A percentile compares a stretch with the other conserved stretches of the same genome.
These are phyloP conservation scores for Bipolaris zeicola DNA, from an alignment of 2,329 filamentous ascomycete species.

Conservation along the genomic window DNA sequence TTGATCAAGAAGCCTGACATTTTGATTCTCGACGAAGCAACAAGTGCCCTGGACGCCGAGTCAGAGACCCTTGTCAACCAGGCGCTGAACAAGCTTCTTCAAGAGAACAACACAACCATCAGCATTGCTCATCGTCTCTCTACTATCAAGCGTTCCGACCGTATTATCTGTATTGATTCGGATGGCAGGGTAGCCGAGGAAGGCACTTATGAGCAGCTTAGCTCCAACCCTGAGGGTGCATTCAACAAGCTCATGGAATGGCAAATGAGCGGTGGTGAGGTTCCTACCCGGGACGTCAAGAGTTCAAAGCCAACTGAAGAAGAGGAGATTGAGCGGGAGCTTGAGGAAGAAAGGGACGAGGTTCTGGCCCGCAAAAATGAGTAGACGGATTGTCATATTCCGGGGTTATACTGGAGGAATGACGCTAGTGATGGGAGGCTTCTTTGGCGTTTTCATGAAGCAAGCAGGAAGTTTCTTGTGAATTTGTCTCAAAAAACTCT, in stretches of 20 bases:
- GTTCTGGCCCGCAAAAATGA: conserved; percentile 32
- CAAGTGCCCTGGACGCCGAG: conserved; percentile 93
- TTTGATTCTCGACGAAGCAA: conserved; percentile 92
- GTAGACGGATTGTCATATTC: conserved; percentile 9
- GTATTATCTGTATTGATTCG: conserved; percentile 86
- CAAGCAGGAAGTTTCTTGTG: not conserved
- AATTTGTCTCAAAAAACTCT: not conserved
- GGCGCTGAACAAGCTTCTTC: conserved; percentile 78
- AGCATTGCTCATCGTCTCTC: conserved; percentile 95
- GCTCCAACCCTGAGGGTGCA: conserved; percentile 73
- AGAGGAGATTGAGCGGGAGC: conserved; percentile 56
- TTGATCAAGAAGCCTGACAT: conserved; percentile 97
- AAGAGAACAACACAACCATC: conserved; percentile 92
- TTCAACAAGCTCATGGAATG: conserved; percentile 98
- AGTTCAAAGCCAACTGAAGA: conserved; percentile 52
- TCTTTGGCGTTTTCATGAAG: not conserved
- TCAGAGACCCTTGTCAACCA: conserved; percentile 96
- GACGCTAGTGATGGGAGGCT: not conserved
- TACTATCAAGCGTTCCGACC: conserved; percentile 94
- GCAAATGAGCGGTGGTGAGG: conserved; percentile 89
- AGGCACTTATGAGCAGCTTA: conserved; percentile 80
- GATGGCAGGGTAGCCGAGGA: conserved; percentile 91
- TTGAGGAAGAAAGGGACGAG: conserved; percentile 47
- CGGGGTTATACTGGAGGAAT: not conserved
- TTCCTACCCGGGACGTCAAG: conserved; percentile 24